Conservation (phyloP, 225 moss, liverwort and hornwort genomes). For the Sphagnum tenellum region DNA sequence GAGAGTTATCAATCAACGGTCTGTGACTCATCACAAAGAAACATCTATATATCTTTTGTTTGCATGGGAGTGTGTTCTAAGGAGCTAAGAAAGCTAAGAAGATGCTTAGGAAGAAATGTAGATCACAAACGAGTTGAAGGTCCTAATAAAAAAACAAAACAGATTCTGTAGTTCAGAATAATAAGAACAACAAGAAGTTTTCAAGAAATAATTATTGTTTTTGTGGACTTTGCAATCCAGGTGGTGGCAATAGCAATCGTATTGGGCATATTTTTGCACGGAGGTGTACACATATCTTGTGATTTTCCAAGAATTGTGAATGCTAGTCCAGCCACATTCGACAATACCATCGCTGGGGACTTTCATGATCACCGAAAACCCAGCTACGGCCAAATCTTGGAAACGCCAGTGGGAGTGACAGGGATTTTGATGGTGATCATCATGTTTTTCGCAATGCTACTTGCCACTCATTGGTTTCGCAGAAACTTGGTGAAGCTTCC, state of each 20-base stretch:
- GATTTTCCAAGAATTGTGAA: slow-evolving; percentile 54
- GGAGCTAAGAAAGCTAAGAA: too few relatives aligned
- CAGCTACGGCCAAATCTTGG: slow-evolving; percentile 46
- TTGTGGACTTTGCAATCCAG: slow-evolving; percentile 17
- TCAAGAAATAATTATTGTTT: too few relatives aligned
- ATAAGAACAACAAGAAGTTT: too few relatives aligned
- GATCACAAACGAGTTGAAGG: too few relatives aligned
- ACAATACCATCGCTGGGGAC: slow-evolving; percentile 34
- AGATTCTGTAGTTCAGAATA: too few relatives aligned
- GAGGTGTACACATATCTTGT: slow-evolving; percentile 46
- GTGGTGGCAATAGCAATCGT: slow-evolving; percentile 66
- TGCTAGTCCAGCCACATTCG: slow-evolving; percentile 27
- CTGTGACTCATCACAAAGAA: too few relatives aligned
- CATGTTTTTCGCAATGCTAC: slow-evolving; percentile 61
- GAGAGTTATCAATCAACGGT: too few relatives aligned
- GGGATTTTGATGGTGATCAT: slow-evolving; percentile 74
- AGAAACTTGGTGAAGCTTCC: slow-evolving; percentile 80
- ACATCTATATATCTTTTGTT: too few relatives aligned
- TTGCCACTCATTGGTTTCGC: slow-evolving; percentile 89
- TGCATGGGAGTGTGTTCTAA: too few relatives aligned
- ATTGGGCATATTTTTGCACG: slow-evolving; percentile 38
- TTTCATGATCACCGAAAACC: slow-evolving; percentile 39
- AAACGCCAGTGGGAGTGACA: slow-evolving; percentile 45
- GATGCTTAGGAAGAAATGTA: too few relatives aligned
- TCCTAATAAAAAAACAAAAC: too few relatives aligned